phyloP scores from a whole-genome alignment of 2,329 filamentous ascomycete genomes.

The Coleophoma crateriformis region DNA sequence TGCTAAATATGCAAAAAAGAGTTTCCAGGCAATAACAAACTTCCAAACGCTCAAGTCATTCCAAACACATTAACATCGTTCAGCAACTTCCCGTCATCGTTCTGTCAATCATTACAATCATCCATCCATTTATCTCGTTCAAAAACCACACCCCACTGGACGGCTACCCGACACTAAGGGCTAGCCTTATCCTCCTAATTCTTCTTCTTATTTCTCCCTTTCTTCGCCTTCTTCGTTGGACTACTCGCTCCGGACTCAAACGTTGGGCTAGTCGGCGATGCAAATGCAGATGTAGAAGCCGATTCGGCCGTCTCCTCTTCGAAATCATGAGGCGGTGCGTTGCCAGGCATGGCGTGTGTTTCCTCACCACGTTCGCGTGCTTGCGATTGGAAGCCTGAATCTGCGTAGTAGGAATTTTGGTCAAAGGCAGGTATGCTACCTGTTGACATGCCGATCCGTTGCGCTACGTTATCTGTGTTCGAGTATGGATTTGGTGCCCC shows the following conservation, averaged over 20 bases:
- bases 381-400: background rate
- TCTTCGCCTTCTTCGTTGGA: conserved; percentile 5
- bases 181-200: conserved; percentile 5
- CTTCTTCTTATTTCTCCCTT: conserved; percentile 13
- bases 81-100: no score
- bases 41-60: no score
- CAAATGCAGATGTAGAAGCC: conserved; percentile 3
- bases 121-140: no score
- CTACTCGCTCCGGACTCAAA: background rate
- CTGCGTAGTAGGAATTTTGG: background rate
- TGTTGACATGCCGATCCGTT: no score
- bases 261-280: conserved; percentile 1
- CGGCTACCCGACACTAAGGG: no score
- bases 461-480: no score
- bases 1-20: no score
- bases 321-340: background rate
- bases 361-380: background rate
- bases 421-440: background rate
- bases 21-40: no score
- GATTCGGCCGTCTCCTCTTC: conserved; percentile 3
- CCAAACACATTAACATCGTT: no score
- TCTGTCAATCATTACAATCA: no score
- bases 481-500: background rate
- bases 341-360: background rate
- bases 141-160: no score